Conservation (phyloP, 2,329 filamentous ascomycete species). For the Arthrobotrys conoides region DNA sequence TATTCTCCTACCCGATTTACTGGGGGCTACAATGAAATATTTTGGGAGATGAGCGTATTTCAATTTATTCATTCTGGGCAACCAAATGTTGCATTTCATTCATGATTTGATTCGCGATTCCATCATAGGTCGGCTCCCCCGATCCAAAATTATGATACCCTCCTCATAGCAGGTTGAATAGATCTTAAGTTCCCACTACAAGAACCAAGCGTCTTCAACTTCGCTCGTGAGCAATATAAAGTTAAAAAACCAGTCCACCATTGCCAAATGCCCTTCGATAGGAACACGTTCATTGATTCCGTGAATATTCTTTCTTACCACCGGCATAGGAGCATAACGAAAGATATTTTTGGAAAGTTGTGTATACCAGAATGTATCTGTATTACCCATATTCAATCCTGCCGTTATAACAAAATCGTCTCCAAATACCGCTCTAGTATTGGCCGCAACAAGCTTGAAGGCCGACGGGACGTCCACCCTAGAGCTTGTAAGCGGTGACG, state of each 20-base stretch:
- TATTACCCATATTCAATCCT: constrained; percentile 71
- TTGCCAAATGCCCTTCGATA: constrained; percentile 64
- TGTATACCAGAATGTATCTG: constrained; percentile 71
- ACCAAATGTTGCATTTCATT: too few relatives aligned
- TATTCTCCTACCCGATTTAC: too few relatives aligned
- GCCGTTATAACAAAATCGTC: constrained; percentile 72
- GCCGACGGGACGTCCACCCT: constrained; percentile 67
- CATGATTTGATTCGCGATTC: too few relatives aligned
- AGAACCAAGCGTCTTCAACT: not conserved
- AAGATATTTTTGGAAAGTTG: constrained; percentile 69
- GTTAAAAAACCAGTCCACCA: constrained; percentile 65
- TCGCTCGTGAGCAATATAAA: constrained; percentile 65
- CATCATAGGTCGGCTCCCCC: too few relatives aligned
- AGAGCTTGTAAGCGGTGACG: constrained; percentile 74
- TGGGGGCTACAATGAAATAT: too few relatives aligned
- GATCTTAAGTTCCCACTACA: not conserved
- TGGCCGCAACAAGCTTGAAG: constrained; percentile 72
- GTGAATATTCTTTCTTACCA: constrained; percentile 65
- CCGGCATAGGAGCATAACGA: constrained; percentile 65
- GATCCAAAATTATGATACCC: too few relatives aligned
- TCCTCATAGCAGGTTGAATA: too few relatives aligned
- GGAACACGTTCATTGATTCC: constrained; percentile 66
- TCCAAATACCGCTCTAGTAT: constrained; percentile 70
- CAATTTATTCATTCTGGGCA: too few relatives aligned
- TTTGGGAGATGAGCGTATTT: too few relatives aligned